Percentiles rank a stretch among this genome's conserved stretches.
Evolutionary conservation across 371 early-diverging fungal genomes (phyloP).

Genomic region (Mortierella sp.): DNA sequence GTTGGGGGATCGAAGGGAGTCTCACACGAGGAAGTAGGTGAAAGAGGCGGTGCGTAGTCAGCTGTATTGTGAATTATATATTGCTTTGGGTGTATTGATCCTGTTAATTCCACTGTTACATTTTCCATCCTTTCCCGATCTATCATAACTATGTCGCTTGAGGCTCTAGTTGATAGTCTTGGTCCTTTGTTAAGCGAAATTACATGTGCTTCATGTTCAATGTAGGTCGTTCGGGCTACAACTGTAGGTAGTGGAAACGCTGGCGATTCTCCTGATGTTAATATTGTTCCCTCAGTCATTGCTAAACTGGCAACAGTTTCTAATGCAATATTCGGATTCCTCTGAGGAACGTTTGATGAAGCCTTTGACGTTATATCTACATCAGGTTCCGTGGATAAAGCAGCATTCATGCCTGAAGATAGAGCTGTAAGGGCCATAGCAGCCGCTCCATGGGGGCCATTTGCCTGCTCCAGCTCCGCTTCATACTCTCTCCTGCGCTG

Average conservation of each 20-base stretch:
- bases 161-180: background rate
- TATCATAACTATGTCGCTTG: background rate
- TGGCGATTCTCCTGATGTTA: background rate
- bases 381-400: background rate
- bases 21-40: background rate
- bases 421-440: slow-evolving; percentile 49
- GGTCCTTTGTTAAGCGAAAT: background rate
- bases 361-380: background rate
- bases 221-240: background rate
- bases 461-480: background rate
- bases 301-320: background rate
- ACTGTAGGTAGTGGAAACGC: background rate
- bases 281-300: background rate
- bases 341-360: background rate
- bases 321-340: background rate
- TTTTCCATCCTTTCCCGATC: background rate
- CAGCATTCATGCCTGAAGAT: slow-evolving; percentile 9
- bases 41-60: background rate
- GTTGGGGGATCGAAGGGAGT: background rate
- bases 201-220: background rate
- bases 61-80: background rate
- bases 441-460: slow-evolving; percentile 33
- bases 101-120: background rate
- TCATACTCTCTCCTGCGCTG: background rate
- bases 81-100: slow-evolving; percentile 4